Base-by-base conservation (phyloP, 1,284 basidiomycete genomes). In the Fomitiporia mediterranea region DNA sequence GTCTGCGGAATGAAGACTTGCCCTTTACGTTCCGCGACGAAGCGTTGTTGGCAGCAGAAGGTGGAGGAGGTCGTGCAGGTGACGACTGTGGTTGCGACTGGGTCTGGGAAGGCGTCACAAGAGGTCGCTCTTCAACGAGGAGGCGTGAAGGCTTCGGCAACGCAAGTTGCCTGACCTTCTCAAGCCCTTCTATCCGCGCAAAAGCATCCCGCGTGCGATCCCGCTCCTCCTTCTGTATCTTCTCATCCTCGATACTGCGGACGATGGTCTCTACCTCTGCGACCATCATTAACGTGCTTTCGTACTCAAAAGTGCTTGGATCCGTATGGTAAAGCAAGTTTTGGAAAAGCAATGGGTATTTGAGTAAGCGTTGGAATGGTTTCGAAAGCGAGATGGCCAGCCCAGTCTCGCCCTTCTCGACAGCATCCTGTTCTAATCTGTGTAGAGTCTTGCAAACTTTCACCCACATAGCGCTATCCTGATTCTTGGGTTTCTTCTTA, bases 291-390 rank as follows among this genome's bases (percentile, higher is more conserved):
- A 98, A 76, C 3, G 94, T 97, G 65, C 88, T 91, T 68, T 99
- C 96, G 67, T 98, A 99, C 73, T 99, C 96, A 67, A 89, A 94
- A 1, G 94, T 94, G 62, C 93, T 95, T 0, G 96, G 94, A 66
- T 98, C 96, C 7, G 96, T 97, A 70, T 96, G 91, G 73, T 88
- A 96, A 48, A 96, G 81, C n/a, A 98, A 79, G 70, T 98, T 98
- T 72, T 98, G 95, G 74, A 98, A 98, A 39, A 99, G 82, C 15
- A 99, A 80, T 2, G 96, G 96, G 69, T 98, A 97, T 71, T 99
- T 98, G 68, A 98, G 84, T 40, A 99, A 77, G 30, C 96, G 83
- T 68, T 98, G 96, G 74, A 99, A 97, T 1, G 96, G 96, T 71
- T 98, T 98, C 23, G 93, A 95, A 7, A 98, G 76, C 2, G 93